A percentile compares a stretch with the other conserved stretches of the same genome.
Conservation (phyloP, 805 yeast genomes). For the Alloascoidea africana region DNA sequence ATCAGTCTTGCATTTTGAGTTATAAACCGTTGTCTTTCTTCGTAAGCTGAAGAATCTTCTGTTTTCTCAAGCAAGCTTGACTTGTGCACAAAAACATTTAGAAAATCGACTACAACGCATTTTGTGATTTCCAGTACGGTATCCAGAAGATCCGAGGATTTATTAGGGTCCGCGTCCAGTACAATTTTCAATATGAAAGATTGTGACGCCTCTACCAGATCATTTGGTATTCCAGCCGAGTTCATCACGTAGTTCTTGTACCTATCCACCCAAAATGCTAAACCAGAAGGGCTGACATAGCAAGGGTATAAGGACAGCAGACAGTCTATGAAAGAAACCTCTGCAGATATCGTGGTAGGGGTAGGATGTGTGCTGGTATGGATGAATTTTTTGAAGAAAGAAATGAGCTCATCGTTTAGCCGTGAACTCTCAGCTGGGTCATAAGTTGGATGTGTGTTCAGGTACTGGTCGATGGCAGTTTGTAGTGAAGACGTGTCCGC, state of each 20-base stretch:
- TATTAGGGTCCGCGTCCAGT: constrained; percentile 4
- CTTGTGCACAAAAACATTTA: constrained; percentile 11
- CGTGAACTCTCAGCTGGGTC: constrained; percentile 13
- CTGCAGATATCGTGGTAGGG: constrained; percentile 5
- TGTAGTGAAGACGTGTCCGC: no score
- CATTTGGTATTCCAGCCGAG: constrained; percentile 37
- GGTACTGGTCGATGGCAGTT: constrained; percentile 5
- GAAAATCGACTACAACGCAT: constrained; percentile 11
- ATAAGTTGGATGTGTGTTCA: constrained; percentile 6
- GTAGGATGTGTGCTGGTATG: constrained; percentile 5
- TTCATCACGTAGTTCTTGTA: constrained; percentile 28
- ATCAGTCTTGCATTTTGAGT: constrained; percentile 26
- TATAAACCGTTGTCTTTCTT: constrained; percentile 35
- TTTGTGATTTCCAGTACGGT: constrained; percentile 10
- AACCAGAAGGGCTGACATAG: constrained; percentile 13
- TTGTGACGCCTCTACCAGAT: constrained; percentile 19
- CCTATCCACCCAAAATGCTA: constrained; percentile 34
- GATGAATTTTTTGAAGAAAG: constrained; percentile 11
- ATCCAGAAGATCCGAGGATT: constrained; percentile 4
- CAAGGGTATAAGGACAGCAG: constrained; percentile 16
- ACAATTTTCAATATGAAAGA: constrained; percentile 11
- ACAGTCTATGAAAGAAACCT: constrained; percentile 15
- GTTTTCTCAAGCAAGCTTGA: constrained; percentile 5
- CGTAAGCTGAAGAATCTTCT: constrained; percentile 19
- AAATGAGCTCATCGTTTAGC: constrained; percentile 19